These are phyloP conservation scores for Dendrocalamus sinicus DNA, from an alignment of 176 grass and related monocot species.

Conservation along the genomic window DNA sequence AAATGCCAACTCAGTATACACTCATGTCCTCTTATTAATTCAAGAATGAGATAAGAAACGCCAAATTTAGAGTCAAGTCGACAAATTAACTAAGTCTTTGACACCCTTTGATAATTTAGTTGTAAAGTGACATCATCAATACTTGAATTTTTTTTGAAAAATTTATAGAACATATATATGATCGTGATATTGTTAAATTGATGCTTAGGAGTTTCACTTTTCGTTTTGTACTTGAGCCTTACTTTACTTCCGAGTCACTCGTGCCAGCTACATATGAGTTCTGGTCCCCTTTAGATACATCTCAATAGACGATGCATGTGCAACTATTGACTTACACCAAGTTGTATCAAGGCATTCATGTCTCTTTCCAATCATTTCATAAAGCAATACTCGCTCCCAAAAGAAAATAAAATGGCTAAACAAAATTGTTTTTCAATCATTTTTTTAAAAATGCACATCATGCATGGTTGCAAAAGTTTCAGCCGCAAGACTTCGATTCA, in stretches of 20 bases:
- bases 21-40: not conserved
- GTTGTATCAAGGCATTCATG: conserved; percentile 24
- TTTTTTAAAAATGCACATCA: not conserved
- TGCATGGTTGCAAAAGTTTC: not conserved
- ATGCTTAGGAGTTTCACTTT: not conserved
- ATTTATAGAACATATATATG: not conserved
- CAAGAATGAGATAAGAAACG: not conserved
- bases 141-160: conserved; percentile 13
- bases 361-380: conserved; percentile 41
- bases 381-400: not conserved
- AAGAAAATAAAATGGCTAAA: not conserved
- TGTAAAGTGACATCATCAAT: conserved; percentile 15
- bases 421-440: not conserved
- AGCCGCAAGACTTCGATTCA: not conserved
- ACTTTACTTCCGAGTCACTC: conserved; percentile 45
- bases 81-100: not conserved
- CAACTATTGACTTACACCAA: conserved; percentile 14
- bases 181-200: conserved; percentile 32
- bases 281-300: conserved; percentile 34
- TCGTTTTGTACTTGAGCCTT: conserved; percentile 1
- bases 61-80: conserved; percentile 17
- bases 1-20: conserved; percentile 26
- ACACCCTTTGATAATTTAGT: not conserved
- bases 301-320: conserved; percentile 35
- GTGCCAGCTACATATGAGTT: conserved; percentile 40